phyloP scores from a whole-genome alignment of 2,329 filamentous ascomycete species.

The Talaromyces sp. region DNA sequence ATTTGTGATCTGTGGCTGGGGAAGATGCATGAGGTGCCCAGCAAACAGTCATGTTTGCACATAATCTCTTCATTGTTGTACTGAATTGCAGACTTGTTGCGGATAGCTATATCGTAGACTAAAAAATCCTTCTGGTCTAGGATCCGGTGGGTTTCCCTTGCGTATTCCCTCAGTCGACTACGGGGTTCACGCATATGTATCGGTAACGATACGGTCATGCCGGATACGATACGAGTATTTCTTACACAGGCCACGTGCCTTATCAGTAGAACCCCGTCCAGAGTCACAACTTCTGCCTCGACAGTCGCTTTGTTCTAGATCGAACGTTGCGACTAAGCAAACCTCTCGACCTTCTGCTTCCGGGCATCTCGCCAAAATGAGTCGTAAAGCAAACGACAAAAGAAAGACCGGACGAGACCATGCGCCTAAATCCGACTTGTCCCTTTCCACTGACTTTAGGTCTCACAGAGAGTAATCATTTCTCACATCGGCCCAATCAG shows the following conservation, averaged over 20 bases:
- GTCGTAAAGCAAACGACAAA: neutral
- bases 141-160: conserved; percentile 5
- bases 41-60: neutral
- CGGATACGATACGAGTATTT: neutral
- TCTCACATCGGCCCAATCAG: neutral
- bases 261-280: neutral
- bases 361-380: neutral
- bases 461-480: neutral
- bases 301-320: neutral
- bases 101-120: neutral
- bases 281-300: neutral
- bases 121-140: neutral
- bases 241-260: conserved; percentile 8
- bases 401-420: neutral
- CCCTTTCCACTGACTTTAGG: neutral
- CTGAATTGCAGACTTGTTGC: neutral
- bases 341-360: no score
- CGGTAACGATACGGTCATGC: neutral
- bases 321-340: neutral
- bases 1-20: conserved; percentile 16
- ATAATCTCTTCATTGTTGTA: neutral
- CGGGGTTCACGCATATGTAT: neutral
- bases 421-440: conserved; percentile 1
- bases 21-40: neutral
- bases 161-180: neutral